Evolutionary conservation across 768 basidiomycete species (phyloP).

Genomic region (Chalciporus sphaerocephalus): DNA sequence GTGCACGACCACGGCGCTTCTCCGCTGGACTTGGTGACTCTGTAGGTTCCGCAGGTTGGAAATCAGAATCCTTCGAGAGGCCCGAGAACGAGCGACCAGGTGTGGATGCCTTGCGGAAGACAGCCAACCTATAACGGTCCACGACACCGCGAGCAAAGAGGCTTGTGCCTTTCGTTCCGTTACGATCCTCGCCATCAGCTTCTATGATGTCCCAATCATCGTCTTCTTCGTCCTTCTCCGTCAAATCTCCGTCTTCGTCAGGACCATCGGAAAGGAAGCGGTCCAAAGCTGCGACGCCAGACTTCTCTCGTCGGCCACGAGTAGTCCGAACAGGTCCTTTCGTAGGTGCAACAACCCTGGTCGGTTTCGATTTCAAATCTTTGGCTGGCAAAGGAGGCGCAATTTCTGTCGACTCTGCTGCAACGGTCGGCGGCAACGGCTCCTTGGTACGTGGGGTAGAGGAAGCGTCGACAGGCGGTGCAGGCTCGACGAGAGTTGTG

Average conservation of each 20-base stretch:
- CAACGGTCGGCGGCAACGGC: not conserved
- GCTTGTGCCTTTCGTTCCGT: slow-evolving; percentile 74
- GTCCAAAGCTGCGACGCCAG: slow-evolving; percentile 78
- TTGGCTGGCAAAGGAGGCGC: slow-evolving; percentile 32
- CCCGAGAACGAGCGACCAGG: slow-evolving; percentile 58
- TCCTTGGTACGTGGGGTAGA: slow-evolving; percentile 16
- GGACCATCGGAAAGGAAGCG: slow-evolving; percentile 57
- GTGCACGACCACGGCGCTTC: slow-evolving; percentile 63
- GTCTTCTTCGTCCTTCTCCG: slow-evolving; percentile 55
- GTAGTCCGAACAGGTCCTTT: slow-evolving; percentile 24
- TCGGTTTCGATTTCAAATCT: slow-evolving; percentile 27
- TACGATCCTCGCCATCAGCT: slow-evolving; percentile 76
- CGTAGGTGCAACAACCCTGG: slow-evolving; percentile 11
- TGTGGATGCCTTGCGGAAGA: slow-evolving; percentile 80
- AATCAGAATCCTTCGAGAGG: slow-evolving; percentile 52
- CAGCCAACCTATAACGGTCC: slow-evolving; percentile 79
- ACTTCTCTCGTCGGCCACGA: slow-evolving; percentile 68
- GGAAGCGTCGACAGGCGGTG: slow-evolving; percentile 11
- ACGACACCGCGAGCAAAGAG: slow-evolving; percentile 90
- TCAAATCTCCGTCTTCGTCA: slow-evolving; percentile 40
- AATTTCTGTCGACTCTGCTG: slow-evolving; percentile 15
- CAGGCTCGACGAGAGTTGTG: slow-evolving; percentile 12
- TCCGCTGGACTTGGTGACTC: slow-evolving; percentile 46
- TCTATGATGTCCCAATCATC: slow-evolving; percentile 94
- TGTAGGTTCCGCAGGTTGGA: slow-evolving; percentile 34